A percentile compares a stretch with the other conserved stretches of the same genome.
phyloP scores from a whole-genome alignment of 2,329 filamentous ascomycete genomes.

The Colletotrichum sp. region DNA sequence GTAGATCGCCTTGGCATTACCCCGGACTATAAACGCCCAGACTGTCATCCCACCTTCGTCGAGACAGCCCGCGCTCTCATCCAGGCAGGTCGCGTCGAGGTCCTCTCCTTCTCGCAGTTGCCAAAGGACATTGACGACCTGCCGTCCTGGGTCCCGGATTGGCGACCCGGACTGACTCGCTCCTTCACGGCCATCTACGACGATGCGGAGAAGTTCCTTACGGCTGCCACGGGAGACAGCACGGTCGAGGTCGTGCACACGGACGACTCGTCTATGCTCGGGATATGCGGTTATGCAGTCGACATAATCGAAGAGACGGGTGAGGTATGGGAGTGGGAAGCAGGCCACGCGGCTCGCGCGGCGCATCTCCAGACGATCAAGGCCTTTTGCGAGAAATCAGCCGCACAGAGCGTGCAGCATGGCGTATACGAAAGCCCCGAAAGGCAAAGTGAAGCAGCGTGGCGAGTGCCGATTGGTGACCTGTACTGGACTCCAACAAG shows the following conservation, averaged over 20 bases:
- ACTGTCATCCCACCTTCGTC: not conserved
- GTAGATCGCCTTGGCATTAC: not conserved
- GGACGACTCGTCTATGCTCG: not conserved
- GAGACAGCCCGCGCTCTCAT: slow-evolving; percentile 5
- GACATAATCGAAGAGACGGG: slow-evolving; percentile 12
- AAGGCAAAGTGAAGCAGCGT: slow-evolving; percentile 3
- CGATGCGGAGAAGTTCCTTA: not conserved
- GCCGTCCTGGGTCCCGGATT: slow-evolving; percentile 44
- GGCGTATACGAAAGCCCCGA: not conserved
- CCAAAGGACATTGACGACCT: slow-evolving; percentile 21
- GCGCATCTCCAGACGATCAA: not conserved
- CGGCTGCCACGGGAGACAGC: not conserved
- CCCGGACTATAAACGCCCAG: not conserved
- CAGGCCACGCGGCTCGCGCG: not conserved
- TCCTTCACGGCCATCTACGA: slow-evolving; percentile 1
- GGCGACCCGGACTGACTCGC: slow-evolving; percentile 25
- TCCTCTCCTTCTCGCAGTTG: slow-evolving; percentile 9
- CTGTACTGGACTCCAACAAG: not conserved
- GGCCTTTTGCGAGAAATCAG: not conserved
- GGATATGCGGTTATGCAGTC: slow-evolving; percentile 8
- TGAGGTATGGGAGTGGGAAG: slow-evolving; percentile 2
- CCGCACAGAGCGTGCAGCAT: not conserved
- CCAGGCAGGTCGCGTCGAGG: not conserved
- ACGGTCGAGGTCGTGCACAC: not conserved
- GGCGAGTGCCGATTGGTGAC: slow-evolving; percentile 13